phyloP scores from a whole-genome alignment of 169 alveolate species.

The Cryptosporidium viatorum region DNA sequence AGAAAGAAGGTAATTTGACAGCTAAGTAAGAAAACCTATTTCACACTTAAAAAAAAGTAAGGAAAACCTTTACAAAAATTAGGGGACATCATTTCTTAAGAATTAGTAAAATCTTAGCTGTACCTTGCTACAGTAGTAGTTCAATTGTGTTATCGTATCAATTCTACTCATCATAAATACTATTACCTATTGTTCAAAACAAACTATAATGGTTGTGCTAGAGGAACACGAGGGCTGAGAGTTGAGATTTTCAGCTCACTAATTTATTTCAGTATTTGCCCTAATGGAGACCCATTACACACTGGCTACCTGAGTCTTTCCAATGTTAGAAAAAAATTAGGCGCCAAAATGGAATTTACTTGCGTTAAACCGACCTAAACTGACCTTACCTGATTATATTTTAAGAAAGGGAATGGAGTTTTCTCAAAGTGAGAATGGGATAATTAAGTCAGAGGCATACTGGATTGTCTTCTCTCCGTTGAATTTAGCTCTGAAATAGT shows the following conservation, averaged over 20 bases:
- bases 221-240: neutral
- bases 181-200: constrained; percentile 11
- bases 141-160: neutral
- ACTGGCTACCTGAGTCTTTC: neutral
- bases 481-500: constrained; percentile 79
- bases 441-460: constrained; percentile 64
- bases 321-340: neutral
- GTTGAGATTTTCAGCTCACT: neutral
- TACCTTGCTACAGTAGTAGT: neutral
- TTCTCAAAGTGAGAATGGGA: constrained; percentile 62
- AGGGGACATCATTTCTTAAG: neutral
- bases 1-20: neutral
- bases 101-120: neutral
- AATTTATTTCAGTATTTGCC: neutral
- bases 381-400: neutral
- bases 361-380: neutral
- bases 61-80: neutral
- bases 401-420: neutral
- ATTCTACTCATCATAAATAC: neutral
- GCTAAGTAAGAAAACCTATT: too few relatives aligned
- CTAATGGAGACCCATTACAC: neutral
- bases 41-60: neutral
- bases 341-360: neutral
- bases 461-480: constrained; percentile 75
- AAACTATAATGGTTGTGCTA: neutral